Percentiles rank a stretch among this genome's conserved stretches.
Conservation (phyloP, 1,284 basidiomycete genomes). For the Cutaneotrichosporon arboriforme region DNA sequence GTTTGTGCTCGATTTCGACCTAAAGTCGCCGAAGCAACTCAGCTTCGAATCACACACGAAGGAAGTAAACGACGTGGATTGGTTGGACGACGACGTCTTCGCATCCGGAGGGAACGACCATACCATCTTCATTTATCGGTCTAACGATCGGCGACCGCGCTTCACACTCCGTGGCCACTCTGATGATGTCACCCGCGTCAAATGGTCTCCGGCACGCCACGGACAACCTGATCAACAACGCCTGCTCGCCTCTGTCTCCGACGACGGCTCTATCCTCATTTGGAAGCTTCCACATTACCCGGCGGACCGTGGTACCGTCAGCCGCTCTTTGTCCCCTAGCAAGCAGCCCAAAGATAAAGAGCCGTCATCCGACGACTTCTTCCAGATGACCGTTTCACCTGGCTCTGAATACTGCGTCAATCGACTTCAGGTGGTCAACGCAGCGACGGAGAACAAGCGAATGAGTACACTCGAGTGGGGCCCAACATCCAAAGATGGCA, state of each 20-base stretch:
- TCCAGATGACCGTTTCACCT: constrained; percentile 20
- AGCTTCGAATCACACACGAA: constrained; percentile 38
- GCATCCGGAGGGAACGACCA: constrained; percentile 42
- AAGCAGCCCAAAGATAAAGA: constrained; percentile 18
- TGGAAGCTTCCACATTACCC: constrained; percentile 40
- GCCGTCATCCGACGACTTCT: constrained; percentile 20
- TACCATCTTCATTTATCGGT: constrained; percentile 35
- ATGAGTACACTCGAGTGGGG: constrained; percentile 43
- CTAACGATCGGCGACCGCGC: constrained; percentile 30
- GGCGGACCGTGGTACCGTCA: constrained; percentile 20
- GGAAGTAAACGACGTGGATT: constrained; percentile 46
- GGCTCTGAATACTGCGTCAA: constrained; percentile 31
- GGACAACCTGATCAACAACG: constrained; percentile 11
- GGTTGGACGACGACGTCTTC: constrained; percentile 45
- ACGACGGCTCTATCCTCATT: constrained; percentile 40
- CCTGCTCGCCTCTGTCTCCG: constrained; percentile 35
- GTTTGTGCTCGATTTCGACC: constrained; percentile 17
- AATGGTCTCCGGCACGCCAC: constrained; percentile 30
- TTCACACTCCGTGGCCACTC: constrained; percentile 41
- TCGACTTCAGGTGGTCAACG: constrained; percentile 31
- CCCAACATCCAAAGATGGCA: constrained; percentile 20
- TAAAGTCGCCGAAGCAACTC: constrained; percentile 18
- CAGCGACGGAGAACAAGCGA: constrained; percentile 35
- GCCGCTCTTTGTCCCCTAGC: constrained; percentile 17
- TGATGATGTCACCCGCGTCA: constrained; percentile 39